A percentile compares a stretch with the other conserved stretches of the same genome.
Evolutionary conservation across 164 flowering plant genomes (phyloP).

Genomic region (Magnolia officinalis): DNA sequence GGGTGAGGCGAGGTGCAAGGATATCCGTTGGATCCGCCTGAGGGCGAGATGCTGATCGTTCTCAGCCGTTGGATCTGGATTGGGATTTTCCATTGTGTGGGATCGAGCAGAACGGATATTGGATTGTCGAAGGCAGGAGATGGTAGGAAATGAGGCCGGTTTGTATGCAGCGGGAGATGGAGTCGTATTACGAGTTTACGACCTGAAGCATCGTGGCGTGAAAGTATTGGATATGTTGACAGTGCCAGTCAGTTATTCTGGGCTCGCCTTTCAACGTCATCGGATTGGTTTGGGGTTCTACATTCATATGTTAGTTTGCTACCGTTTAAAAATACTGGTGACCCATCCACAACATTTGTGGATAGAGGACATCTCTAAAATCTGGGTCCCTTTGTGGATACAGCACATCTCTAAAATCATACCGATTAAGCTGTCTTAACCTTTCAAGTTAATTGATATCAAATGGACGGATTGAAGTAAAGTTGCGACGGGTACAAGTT

Average conservation of each 20-base stretch:
- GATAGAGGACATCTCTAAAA: too few relatives aligned
- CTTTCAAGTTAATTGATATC: too few relatives aligned
- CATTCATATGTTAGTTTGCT: too few relatives aligned
- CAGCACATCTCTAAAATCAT: too few relatives aligned
- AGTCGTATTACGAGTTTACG: background rate
- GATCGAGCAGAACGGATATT: background rate
- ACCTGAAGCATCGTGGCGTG: background rate
- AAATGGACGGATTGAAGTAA: too few relatives aligned
- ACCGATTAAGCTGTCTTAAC: too few relatives aligned
- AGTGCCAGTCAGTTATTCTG: constrained; percentile 3
- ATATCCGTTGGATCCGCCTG: constrained; percentile 53
- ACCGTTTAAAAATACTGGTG: too few relatives aligned
- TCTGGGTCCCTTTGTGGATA: too few relatives aligned
- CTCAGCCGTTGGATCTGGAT: constrained; percentile 28
- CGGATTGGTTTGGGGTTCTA: background rate
- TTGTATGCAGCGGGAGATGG: background rate
- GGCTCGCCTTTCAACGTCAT: constrained; percentile 26
- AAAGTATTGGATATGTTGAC: background rate
- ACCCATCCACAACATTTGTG: too few relatives aligned
- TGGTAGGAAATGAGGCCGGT: background rate
- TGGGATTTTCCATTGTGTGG: background rate
- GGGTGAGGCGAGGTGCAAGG: constrained; percentile 36
- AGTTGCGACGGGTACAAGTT: too few relatives aligned
- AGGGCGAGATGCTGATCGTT: constrained; percentile 16
- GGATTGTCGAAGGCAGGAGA: background rate